Evolutionary conservation across 2,329 filamentous ascomycete genomes (phyloP), one percentile per base, ranked within the genome.

Genomic region (Penicillium sclerotiorum): DNA sequence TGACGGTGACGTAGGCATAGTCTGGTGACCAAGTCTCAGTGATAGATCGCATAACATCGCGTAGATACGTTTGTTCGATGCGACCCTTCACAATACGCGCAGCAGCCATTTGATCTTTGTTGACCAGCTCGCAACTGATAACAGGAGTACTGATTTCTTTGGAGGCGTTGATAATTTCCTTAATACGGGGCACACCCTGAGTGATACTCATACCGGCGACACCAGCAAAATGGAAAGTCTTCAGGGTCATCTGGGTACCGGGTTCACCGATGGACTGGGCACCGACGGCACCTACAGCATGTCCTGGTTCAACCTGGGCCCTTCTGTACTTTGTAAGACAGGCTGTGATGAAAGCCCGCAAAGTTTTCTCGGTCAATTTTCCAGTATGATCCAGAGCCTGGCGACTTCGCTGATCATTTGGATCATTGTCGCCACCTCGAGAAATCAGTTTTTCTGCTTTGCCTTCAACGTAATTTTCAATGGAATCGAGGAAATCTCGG

Each of bases 171-270:
- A 99, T 99, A 60, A 99, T 99, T 79, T 99, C 94, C 76, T 99
- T 99, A 78, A 99, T 99, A 86, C 94, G 93, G 1, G 94, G 94
- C 6, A 99, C 94, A 89, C 94, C 94, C 67, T 96, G 90, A 0
- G 94, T 99, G 67, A 99, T 96, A 81, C 90, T 96, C 94, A 99
- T 97, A 70, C 93, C 93, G 36, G 94, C 94, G 57, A 99, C 94
- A 88, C 94, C 94, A 68, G 94, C 94, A 78, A 99, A 99, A 88
- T 97, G 94, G 84, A 97, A 97, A 68, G 94, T 97, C 76, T 97
- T 97, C 57, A 99, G 77, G 1, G 94, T 99, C 94, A 99, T 99
- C 73, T 99, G 94, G 1, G 94, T 99, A 69, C 94, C 94, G 0
- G 94, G 94, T 67, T 99, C 94, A 73, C 94, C 94, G 62, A 99